Evolutionary conservation across 2,329 filamentous ascomycete genomes (phyloP).

Genomic region (Microcyclospora pomicola): DNA sequence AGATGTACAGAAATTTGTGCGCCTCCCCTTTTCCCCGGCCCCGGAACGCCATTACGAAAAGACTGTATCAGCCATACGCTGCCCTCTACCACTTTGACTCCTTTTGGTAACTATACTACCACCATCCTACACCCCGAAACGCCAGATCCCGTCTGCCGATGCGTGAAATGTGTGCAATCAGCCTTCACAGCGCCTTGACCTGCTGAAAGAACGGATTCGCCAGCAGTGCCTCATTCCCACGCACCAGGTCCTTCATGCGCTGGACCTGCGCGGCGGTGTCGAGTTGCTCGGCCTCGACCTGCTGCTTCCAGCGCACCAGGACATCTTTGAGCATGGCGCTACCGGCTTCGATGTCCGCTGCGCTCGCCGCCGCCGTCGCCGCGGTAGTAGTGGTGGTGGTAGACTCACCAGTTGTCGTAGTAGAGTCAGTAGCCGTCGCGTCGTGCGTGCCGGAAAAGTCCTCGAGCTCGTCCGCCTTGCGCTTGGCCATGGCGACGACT

Average conservation of each 20-base stretch:
- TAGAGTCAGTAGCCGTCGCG: slow-evolving; percentile 10
- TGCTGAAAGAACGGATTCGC: slow-evolving; percentile 54
- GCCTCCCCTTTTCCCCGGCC: no score
- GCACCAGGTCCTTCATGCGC: slow-evolving; percentile 67
- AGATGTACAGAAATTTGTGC: no score
- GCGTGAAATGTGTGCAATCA: background rate
- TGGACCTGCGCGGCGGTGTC: slow-evolving; percentile 60
- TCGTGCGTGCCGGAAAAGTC: slow-evolving; percentile 75
- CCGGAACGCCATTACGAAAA: no score
- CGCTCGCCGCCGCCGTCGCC: slow-evolving; percentile 47
- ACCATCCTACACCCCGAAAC: no score
- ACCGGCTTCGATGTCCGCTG: slow-evolving; percentile 79
- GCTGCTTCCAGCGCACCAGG: slow-evolving; percentile 70
- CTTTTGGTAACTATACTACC: no score
- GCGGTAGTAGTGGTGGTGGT: slow-evolving; percentile 13
- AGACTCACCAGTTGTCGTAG: slow-evolving; percentile 36
- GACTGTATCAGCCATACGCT: no score
- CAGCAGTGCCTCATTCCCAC: slow-evolving; percentile 51
- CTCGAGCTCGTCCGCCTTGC: slow-evolving; percentile 94
- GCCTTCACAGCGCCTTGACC: slow-evolving; percentile 31
- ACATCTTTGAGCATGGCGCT: slow-evolving; percentile 73
- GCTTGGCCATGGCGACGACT: slow-evolving; percentile 97
- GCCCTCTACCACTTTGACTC: no score
- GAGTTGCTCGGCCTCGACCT: slow-evolving; percentile 44
- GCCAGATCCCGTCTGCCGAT: no score